Evolutionary conservation across 805 yeast genomes (phyloP).

Genomic region (Tetrapisispora fleetii): DNA sequence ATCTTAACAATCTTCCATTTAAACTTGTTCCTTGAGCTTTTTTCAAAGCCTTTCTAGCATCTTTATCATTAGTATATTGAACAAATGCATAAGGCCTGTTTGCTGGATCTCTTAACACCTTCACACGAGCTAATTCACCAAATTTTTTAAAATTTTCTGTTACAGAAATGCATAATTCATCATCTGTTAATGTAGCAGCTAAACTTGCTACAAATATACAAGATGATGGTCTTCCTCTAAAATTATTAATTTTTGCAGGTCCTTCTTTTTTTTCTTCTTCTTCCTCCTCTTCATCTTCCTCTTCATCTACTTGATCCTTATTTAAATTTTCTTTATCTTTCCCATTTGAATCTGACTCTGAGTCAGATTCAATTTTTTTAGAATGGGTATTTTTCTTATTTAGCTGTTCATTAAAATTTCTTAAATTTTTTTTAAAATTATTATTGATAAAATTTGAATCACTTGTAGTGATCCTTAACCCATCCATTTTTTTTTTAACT

Average conservation of each 20-base stretch:
- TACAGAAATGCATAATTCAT: conserved; percentile 60
- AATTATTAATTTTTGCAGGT: conserved; percentile 23
- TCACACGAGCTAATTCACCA: conserved; percentile 65
- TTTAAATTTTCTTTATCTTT: neutral
- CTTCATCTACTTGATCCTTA: no score
- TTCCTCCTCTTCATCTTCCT: neutral
- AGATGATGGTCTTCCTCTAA: conserved; percentile 65
- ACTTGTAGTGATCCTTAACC: neutral
- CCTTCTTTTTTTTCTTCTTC: conserved; percentile 16
- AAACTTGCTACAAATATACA: conserved; percentile 85
- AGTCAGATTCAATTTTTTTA: no score
- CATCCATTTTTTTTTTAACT: no score
- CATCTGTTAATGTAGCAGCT: conserved; percentile 55
- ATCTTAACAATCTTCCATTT: conserved; percentile 69
- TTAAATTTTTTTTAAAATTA: no score
- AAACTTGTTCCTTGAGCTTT: conserved; percentile 60
- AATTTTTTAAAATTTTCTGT: conserved; percentile 56
- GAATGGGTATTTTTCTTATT: no score
- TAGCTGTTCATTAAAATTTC: neutral
- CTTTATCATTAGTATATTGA: conserved; percentile 63
- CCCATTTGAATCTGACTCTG: neutral
- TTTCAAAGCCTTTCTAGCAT: conserved; percentile 56
- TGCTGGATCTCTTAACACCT: conserved; percentile 71
- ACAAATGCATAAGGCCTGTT: conserved; percentile 91
- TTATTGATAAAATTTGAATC: neutral